These are phyloP conservation scores for Plectranthus barbatus DNA, from an alignment of 257 asterid species.

Conservation along the genomic window DNA sequence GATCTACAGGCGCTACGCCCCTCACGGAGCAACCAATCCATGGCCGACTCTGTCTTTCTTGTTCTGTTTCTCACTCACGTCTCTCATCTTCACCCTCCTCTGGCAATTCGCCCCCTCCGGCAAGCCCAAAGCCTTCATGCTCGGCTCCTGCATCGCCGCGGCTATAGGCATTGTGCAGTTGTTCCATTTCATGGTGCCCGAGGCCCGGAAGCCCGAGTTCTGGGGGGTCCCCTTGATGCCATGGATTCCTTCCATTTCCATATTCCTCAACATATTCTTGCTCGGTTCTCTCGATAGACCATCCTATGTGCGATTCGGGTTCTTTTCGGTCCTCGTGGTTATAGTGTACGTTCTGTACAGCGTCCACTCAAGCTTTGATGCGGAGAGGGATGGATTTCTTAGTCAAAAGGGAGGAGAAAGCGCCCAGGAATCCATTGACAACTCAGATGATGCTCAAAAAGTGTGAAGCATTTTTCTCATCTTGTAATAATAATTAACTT, in stretches of 20 bases:
- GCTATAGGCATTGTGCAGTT: constrained; percentile 48
- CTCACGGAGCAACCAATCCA: constrained; percentile 51
- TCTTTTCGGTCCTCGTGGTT: constrained; percentile 62
- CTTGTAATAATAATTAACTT: constrained; percentile 13
- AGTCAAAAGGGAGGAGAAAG: constrained; percentile 38
- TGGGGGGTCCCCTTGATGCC: constrained; percentile 99
- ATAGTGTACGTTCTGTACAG: constrained; percentile 68
- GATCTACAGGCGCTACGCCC: constrained; percentile 74
- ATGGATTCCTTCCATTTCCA: constrained; percentile 82
- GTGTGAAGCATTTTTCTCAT: constrained; percentile 23
- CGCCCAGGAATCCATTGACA: constrained; percentile 41
- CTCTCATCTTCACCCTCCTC: constrained; percentile 52
- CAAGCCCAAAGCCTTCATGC: constrained; percentile 60
- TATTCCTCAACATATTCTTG: constrained; percentile 86
- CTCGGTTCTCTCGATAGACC: constrained; percentile 63
- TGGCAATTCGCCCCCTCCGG: constrained; percentile 79
- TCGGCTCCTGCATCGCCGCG: constrained; percentile 54
- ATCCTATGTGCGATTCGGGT: constrained; percentile 68
- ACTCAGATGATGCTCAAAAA: constrained; percentile 34
- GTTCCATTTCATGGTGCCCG: constrained; percentile 65
- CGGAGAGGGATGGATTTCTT: constrained; percentile 62
- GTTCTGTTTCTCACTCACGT: constrained; percentile 50
- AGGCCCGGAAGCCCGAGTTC: constrained; percentile 73
- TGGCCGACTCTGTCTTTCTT: constrained; percentile 78
- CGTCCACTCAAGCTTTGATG: constrained; percentile 96